These are phyloP conservation scores for Spergularia marina DNA, from an alignment of 148 eudicot genomes.

Conservation along the genomic window DNA sequence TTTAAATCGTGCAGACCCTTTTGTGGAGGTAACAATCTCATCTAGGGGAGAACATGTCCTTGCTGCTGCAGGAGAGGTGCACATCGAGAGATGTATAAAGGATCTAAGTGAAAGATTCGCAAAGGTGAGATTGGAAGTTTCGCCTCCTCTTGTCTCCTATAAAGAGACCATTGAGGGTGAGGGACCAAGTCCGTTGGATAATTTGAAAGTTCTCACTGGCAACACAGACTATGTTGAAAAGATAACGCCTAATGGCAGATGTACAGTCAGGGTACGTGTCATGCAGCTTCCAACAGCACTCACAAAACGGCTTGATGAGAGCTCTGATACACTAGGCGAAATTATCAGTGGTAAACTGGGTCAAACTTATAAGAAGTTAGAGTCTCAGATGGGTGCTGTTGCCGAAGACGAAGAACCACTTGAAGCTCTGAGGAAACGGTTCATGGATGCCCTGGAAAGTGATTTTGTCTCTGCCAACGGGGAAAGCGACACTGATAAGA, in stretches of 20 bases:
- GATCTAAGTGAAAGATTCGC: constrained; percentile 92
- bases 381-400: constrained; percentile 47
- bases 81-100: constrained; percentile 87
- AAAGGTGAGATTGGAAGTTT: constrained; percentile 78
- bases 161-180: constrained; percentile 89
- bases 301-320: constrained; percentile 79
- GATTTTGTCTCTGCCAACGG: constrained; percentile 44
- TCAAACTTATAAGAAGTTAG: constrained; percentile 55
- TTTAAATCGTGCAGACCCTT: constrained; percentile 85
- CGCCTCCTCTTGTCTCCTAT: constrained; percentile 86
- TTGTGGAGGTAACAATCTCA: constrained; percentile 91
- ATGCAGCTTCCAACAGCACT: constrained; percentile 77
- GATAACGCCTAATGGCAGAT: constrained; percentile 85
- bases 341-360: constrained; percentile 70
- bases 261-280: constrained; percentile 72
- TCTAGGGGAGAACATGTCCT: constrained; percentile 93
- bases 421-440: constrained; percentile 65
- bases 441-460: constrained; percentile 67
- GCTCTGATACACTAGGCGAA: constrained; percentile 62
- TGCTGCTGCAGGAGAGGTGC: constrained; percentile 98
- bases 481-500: constrained; percentile 50
- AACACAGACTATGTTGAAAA: constrained; percentile 64
- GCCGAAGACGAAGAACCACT: constrained; percentile 61
- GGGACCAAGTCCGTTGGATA: constrained; percentile 50
- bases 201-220: constrained; percentile 50